Conservation (phyloP, 306 rosid genomes). For the Quillaja saponaria region DNA sequence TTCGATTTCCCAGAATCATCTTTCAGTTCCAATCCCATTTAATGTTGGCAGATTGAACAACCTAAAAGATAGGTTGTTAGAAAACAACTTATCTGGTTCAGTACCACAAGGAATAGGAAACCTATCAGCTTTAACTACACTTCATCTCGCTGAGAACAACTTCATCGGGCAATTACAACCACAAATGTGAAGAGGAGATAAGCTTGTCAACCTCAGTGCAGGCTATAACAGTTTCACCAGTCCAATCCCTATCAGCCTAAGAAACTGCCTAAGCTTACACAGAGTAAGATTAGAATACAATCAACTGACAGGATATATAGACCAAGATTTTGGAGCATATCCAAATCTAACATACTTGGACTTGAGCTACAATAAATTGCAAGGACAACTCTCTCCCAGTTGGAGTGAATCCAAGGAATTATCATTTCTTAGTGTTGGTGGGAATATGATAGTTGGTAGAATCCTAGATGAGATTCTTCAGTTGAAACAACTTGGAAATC, state of each 20-base stretch:
- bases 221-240: constrained; percentile 51
- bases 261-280: constrained; percentile 41
- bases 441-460: constrained; percentile 42
- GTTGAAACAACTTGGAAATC: too few species aligned
- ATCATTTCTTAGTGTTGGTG: constrained; percentile 35
- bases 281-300: constrained; percentile 54
- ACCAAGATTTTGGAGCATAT: constrained; percentile 49
- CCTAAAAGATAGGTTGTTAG: constrained; percentile 34
- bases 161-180: constrained; percentile 57
- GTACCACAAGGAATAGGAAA: constrained; percentile 55
- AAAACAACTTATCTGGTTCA: constrained; percentile 40
- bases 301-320: constrained; percentile 11
- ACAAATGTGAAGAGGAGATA: not conserved
- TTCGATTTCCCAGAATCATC: constrained; percentile 35
- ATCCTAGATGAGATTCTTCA: constrained; percentile 35
- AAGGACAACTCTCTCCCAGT: constrained; percentile 42
- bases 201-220: constrained; percentile 17
- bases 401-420: constrained; percentile 53
- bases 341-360: constrained; percentile 56
- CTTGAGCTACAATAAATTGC: constrained; percentile 47
- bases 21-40: constrained; percentile 47
- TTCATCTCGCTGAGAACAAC: constrained; percentile 58
- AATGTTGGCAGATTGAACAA: constrained; percentile 45
- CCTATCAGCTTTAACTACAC: constrained; percentile 42
- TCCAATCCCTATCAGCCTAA: constrained; percentile 47